A percentile compares a stretch with the other conserved stretches of the same genome.
These are phyloP conservation scores for Parathielavia appendiculata DNA, from an alignment of 495 filamentous ascomycete genomes.

Conservation along the genomic window DNA sequence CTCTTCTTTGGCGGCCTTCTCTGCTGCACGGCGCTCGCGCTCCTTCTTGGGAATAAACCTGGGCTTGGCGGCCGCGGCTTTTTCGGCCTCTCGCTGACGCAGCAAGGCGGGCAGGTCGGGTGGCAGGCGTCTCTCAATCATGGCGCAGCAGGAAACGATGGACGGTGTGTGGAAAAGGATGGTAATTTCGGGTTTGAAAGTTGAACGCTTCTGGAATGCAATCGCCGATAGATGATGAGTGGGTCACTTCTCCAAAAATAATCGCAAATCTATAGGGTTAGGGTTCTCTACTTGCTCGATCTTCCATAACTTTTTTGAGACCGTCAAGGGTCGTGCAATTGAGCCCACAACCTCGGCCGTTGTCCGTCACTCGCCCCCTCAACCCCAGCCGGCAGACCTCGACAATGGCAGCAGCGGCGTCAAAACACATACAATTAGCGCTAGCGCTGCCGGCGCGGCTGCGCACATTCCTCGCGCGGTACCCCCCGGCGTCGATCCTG, in stretches of 20 bases:
- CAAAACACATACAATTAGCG: slow-evolving; percentile 55
- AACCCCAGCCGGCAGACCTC: slow-evolving; percentile 2
- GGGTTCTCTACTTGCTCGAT: no score
- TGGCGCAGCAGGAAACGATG: background rate
- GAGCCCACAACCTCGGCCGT: background rate
- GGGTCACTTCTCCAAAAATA: no score
- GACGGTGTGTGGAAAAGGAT: background rate
- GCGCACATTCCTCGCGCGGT: slow-evolving; percentile 82
- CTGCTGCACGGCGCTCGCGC: slow-evolving; percentile 77
- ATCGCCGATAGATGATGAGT: background rate
- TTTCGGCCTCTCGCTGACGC: slow-evolving; percentile 44
- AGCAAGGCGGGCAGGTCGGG: slow-evolving; percentile 46
- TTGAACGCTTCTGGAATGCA: background rate
- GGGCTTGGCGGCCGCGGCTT: slow-evolving; percentile 57
- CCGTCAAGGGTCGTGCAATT: background rate
- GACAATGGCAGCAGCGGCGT: slow-evolving; percentile 29
- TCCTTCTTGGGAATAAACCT: slow-evolving; percentile 90
- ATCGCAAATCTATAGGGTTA: no score
- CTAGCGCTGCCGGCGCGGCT: slow-evolving; percentile 65
- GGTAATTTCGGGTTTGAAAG: background rate
- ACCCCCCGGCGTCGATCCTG: slow-evolving; percentile 62
- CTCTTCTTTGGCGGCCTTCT: slow-evolving; percentile 80
- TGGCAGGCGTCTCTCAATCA: slow-evolving; percentile 32
- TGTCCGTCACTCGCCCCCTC: background rate
- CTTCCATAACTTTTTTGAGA: slow-evolving; percentile 16